These are phyloP conservation scores for Leishmania gerbilli DNA, from an alignment of 208 protist genomes.

Conservation along the genomic window DNA sequence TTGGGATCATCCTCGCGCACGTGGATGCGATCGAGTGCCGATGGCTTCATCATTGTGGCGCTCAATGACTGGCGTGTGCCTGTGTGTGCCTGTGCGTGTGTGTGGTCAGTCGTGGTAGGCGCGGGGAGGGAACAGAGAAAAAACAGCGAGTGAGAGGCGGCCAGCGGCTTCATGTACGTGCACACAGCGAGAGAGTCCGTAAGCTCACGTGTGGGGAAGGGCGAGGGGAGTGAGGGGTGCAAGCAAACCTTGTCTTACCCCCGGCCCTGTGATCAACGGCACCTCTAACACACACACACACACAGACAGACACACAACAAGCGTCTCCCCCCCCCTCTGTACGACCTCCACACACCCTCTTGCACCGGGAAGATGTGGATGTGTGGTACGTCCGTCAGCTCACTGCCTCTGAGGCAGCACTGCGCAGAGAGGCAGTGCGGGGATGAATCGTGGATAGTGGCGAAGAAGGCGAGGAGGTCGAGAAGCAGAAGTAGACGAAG, in stretches of 20 bases:
- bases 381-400: background rate
- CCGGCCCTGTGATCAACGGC: background rate
- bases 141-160: background rate
- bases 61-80: too few species aligned
- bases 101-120: background rate
- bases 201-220: too few species aligned
- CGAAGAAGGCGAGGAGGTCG: background rate
- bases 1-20: conserved; percentile 75
- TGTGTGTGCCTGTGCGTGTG: background rate
- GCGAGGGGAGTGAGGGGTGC: too few species aligned
- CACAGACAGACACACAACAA: too few species aligned
- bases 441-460: background rate
- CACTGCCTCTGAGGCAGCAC: background rate
- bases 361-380: background rate
- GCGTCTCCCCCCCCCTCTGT: background rate
- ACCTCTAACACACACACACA: too few species aligned
- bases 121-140: too few species aligned
- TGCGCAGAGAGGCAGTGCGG: background rate
- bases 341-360: background rate
- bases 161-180: background rate
- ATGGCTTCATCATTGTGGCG: conserved; percentile 27
- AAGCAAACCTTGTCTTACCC: background rate
- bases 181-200: background rate
- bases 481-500: background rate
- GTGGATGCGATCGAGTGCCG: conserved; percentile 58